A percentile compares a stretch with the other conserved stretches of the same genome.
phyloP scores from a whole-genome alignment of 164 flowering plant species.

The Chimonanthus praecox region DNA sequence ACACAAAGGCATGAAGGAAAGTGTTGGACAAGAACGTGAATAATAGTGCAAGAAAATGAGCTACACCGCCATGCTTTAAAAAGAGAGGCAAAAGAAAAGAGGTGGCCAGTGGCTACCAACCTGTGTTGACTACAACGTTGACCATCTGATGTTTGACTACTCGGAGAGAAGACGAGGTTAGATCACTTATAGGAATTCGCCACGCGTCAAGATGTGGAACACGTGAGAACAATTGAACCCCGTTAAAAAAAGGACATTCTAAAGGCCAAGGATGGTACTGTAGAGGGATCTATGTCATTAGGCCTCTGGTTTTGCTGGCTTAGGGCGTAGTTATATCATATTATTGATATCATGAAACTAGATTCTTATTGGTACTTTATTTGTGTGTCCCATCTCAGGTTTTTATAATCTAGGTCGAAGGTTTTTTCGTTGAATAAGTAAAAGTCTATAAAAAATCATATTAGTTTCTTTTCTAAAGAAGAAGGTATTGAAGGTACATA shows the following conservation, averaged over 20 bases:
- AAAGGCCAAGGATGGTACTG: neutral
- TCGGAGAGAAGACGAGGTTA: neutral
- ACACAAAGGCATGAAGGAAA: neutral
- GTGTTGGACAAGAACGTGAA: neutral
- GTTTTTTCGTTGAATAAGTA: neutral
- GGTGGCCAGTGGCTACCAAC: slow-evolving; percentile 45
- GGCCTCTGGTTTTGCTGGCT: slow-evolving; percentile 24
- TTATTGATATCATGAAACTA: too few relatives aligned
- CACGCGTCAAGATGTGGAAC: slow-evolving; percentile 19
- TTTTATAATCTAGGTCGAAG: neutral
- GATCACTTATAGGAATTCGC: slow-evolving; percentile 13
- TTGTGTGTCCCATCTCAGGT: neutral
- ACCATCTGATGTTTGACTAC: slow-evolving; percentile 47
- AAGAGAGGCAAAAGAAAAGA: neutral
- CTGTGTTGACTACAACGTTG: slow-evolving; percentile 46
- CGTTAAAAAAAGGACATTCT: slow-evolving; percentile 3
- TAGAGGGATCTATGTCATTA: slow-evolving; percentile 44
- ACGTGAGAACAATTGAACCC: slow-evolving; percentile 12
- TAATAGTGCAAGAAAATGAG: neutral
- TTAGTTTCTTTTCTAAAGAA: too few relatives aligned
- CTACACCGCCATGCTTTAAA: neutral
- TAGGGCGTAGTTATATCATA: neutral
- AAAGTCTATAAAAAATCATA: neutral
- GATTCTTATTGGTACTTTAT: neutral
- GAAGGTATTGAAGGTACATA: too few relatives aligned